These are phyloP conservation scores for Fusarium sp. DNA, from an alignment of 2,329 filamentous ascomycete genomes.

Conservation along the genomic window DNA sequence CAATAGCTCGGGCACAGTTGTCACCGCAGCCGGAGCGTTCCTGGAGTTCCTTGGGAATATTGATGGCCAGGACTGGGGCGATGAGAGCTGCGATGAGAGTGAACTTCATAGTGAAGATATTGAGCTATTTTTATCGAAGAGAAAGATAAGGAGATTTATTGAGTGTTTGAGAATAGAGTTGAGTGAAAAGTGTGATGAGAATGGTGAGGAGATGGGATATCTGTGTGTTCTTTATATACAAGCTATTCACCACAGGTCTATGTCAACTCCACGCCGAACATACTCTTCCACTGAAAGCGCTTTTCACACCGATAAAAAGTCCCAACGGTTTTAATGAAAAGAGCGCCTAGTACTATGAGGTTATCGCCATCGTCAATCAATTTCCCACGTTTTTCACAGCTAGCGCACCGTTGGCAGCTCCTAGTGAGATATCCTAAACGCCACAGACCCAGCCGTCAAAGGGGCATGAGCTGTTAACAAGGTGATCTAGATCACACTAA, in stretches of 20 bases:
- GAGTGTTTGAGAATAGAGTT: neutral
- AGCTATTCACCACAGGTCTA: neutral
- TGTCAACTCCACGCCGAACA: no score
- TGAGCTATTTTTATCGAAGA: neutral
- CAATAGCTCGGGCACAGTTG: conserved; percentile 33
- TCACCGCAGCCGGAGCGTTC: conserved; percentile 24
- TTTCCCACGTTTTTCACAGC: neutral
- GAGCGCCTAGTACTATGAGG: neutral
- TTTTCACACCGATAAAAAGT: neutral
- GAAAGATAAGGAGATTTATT: neutral
- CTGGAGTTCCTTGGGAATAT: conserved; percentile 25
- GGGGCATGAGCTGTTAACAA: neutral
- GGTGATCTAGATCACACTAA: conserved; percentile 17
- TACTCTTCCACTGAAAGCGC: neutral
- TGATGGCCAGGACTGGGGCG: conserved; percentile 15
- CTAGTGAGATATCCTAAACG: conserved; percentile 19
- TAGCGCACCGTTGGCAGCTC: conserved; percentile 9
- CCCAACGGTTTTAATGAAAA: neutral
- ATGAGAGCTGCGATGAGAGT: conserved; percentile 26
- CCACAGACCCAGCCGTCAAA: conserved; percentile 19
- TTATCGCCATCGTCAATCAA: conserved; percentile 3
- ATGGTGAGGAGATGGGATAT: neutral
- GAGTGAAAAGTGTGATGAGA: neutral
- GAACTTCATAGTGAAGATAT: conserved; percentile 28
- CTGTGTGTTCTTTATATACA: conserved; percentile 4